Evolutionary conservation across 2,329 filamentous ascomycete genomes (phyloP), one percentile per base, ranked within the genome.

Genomic region (Monosporascus cannonballus): DNA sequence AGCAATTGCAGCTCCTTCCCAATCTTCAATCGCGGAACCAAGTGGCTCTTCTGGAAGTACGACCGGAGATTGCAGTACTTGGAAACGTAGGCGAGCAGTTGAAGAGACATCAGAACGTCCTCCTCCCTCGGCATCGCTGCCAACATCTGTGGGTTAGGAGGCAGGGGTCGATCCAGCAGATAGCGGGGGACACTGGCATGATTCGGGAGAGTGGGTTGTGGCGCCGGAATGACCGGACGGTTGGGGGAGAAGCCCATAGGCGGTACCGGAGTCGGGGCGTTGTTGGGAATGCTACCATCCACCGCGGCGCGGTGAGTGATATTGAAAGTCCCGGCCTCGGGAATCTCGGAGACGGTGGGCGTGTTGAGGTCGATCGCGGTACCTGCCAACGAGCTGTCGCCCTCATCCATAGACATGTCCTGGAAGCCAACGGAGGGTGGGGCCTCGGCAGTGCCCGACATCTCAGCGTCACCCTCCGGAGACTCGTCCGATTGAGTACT

Each of bases 41-140:
- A 78, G 65, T 99, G 94, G 39, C 92, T 96, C 69, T 88, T 83
- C 67, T 99, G 94, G 69, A 99, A 99, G 70, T 96, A 99, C 4
- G 90, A 87, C 18, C 94, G 85, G 30, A 99, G 81, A 63, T 96
- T 95, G 77, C 94, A 97, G 73, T 99, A 99, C 71, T 99, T 99
- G 24, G 92, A 96, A 52, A 99, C 93, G 68, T 99, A 99, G 17
- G 94, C 94, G 46, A 99, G 81, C 20, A 99, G 82, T 71, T 99
- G 94, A 38, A 99, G 79, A 6, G 94, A 96, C 93, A 99, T 96
- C 58, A 99, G 78, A 2, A 99, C 94, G 64, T 99, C 94, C 70
- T 99, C 94, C 63, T 99, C 94, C 49, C 94, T 85, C 9, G 94
- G 94, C 88, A 97, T 96, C 11, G 91, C 87, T 27, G 92, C 89